Evolutionary conservation across 2,329 filamentous ascomycete species (phyloP).

Genomic region (Fusarium keratoplasticum): DNA sequence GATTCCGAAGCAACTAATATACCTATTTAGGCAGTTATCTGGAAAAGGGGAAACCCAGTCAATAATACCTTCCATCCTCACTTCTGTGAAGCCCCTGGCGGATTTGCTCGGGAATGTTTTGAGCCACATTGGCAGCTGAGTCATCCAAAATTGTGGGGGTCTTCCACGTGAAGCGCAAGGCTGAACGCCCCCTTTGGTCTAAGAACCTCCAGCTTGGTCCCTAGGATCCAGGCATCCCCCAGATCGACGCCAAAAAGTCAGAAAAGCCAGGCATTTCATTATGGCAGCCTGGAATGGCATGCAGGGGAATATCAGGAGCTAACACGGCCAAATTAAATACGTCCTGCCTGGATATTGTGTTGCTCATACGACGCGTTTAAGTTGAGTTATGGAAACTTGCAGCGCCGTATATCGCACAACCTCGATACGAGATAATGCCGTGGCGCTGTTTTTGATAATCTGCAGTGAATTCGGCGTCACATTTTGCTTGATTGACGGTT

Average conservation of each 20-base stretch:
- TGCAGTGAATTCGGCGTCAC: background rate
- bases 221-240: background rate
- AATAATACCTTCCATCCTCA: background rate
- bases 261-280: background rate
- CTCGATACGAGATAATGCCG: background rate
- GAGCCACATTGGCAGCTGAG: conserved; percentile 32
- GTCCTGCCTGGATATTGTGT: background rate
- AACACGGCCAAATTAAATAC: background rate
- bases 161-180: conserved; percentile 47
- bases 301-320: background rate
- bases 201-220: conserved; percentile 29
- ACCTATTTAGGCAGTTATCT: background rate
- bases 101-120: conserved; percentile 6
- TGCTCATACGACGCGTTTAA: conserved; percentile 26
- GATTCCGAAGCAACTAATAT: background rate
- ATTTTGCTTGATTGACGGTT: background rate
- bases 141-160: conserved; percentile 43
- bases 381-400: background rate
- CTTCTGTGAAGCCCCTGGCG: background rate
- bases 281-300: background rate
- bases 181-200: conserved; percentile 39
- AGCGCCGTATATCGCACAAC: conserved; percentile 30
- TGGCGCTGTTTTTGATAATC: background rate
- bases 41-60: background rate
- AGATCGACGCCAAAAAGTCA: background rate